Percentiles rank a stretch among this genome's conserved stretches.
These are phyloP conservation scores for Leptographium wingfieldii DNA, from an alignment of 2,329 filamentous ascomycete species.

Conservation along the genomic window DNA sequence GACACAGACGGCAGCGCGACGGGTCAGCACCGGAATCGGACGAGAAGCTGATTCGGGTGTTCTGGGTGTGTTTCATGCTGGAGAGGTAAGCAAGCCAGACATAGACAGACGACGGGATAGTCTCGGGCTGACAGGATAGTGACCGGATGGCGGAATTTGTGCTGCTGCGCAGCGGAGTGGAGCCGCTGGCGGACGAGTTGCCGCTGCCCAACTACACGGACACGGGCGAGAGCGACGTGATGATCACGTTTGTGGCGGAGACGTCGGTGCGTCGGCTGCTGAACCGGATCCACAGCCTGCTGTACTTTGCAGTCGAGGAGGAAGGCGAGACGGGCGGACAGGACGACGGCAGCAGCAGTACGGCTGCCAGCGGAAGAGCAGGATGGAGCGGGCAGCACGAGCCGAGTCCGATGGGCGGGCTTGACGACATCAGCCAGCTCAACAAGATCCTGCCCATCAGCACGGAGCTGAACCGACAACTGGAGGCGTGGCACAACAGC, in stretches of 20 bases:
- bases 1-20: neutral
- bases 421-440: conserved; percentile 12
- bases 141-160: conserved; percentile 58
- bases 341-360: conserved; percentile 4
- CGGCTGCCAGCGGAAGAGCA: no score
- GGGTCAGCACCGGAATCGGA: conserved; percentile 13
- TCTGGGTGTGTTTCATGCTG: conserved; percentile 61
- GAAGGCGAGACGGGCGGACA: conserved; percentile 8
- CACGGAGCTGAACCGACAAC: conserved; percentile 24
- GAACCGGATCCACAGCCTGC: conserved; percentile 28
- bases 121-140: conserved; percentile 23
- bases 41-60: conserved; percentile 43
- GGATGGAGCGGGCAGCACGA: neutral
- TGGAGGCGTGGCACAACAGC: conserved; percentile 25
- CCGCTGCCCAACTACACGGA: conserved; percentile 19
- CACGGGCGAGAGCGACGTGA: conserved; percentile 20
- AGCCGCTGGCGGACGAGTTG: conserved; percentile 24
- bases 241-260: conserved; percentile 28
- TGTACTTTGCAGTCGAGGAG: conserved; percentile 19
- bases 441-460: conserved; percentile 20
- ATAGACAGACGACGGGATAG: neutral
- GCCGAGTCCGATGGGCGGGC: neutral
- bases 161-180: conserved; percentile 22
- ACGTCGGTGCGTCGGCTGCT: conserved; percentile 27
- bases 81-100: conserved; percentile 39